Percentiles rank a stretch among this genome's conserved stretches.
Conservation (phyloP, 2,329 filamentous ascomycete species). For the Claviceps sp. region DNA sequence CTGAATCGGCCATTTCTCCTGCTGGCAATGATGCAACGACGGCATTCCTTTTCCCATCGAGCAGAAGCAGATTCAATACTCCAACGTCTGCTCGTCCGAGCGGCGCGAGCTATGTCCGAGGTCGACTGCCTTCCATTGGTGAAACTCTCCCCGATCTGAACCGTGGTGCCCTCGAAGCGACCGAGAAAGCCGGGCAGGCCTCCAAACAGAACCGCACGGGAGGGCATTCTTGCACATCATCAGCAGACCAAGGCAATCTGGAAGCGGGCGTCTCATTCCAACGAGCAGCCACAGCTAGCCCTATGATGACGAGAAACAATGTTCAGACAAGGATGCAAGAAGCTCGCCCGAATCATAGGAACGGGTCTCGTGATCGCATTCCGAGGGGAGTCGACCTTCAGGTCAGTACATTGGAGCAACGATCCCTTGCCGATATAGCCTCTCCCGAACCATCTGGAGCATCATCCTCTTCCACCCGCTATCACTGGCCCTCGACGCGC, state of each 20-base stretch:
- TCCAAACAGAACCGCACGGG: slow-evolving; percentile 16
- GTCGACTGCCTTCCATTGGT: slow-evolving; percentile 65
- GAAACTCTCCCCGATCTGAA: slow-evolving; percentile 32
- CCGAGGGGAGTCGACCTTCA: slow-evolving; percentile 56
- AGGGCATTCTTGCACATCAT: slow-evolving; percentile 22
- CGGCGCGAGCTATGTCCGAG: slow-evolving; percentile 45
- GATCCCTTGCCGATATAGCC: slow-evolving; percentile 37
- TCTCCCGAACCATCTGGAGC: slow-evolving; percentile 42
- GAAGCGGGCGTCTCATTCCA: slow-evolving; percentile 34
- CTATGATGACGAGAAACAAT: slow-evolving; percentile 51
- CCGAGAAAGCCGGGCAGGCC: slow-evolving; percentile 12
- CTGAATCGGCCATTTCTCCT: slow-evolving; percentile 55
- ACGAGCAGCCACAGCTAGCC: slow-evolving; percentile 54
- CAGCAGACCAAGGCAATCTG: slow-evolving; percentile 29
- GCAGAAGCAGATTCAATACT: slow-evolving; percentile 55
- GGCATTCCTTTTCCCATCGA: slow-evolving; percentile 52
- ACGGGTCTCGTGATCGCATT: slow-evolving; percentile 65
- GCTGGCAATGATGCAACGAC: slow-evolving; percentile 51
- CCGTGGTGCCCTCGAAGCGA: slow-evolving; percentile 15
- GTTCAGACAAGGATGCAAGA: slow-evolving; percentile 48
- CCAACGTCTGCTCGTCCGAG: slow-evolving; percentile 50
- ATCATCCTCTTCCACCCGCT: slow-evolving; percentile 41
- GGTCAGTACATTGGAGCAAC: slow-evolving; percentile 42
- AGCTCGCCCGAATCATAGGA: slow-evolving; percentile 43
- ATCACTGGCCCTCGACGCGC: slow-evolving; percentile 41